A percentile compares a stretch with the other conserved stretches of the same genome.
phyloP scores from a whole-genome alignment of 2,329 filamentous ascomycete genomes.

The Aspergillus caelatus region DNA sequence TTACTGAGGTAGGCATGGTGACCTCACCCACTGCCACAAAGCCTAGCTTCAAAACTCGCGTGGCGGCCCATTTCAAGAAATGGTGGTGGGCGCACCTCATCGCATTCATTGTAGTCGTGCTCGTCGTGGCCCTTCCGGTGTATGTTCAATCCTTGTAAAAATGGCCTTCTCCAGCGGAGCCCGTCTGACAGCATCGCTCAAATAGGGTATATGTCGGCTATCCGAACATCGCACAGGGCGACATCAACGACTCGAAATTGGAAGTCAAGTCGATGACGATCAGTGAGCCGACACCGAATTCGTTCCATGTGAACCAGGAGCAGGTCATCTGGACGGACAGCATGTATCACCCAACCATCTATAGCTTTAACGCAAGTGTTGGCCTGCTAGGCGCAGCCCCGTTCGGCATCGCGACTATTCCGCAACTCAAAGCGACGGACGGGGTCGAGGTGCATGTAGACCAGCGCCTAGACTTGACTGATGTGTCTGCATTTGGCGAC shows the following conservation, averaged over 20 bases:
- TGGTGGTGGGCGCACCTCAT: conserved; percentile 61
- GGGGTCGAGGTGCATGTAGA: conserved; percentile 47
- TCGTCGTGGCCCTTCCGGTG: conserved; percentile 61
- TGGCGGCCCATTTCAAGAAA: conserved; percentile 41
- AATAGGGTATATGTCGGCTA: conserved; percentile 60
- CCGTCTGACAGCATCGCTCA: neutral
- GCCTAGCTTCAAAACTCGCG: conserved; percentile 28
- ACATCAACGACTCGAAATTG: conserved; percentile 56
- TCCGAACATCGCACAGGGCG: conserved; percentile 59
- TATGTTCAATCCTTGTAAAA: conserved; percentile 40
- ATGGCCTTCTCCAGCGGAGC: neutral
- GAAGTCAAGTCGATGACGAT: conserved; percentile 55
- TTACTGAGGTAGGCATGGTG: conserved; percentile 21
- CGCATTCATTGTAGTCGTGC: conserved; percentile 51
- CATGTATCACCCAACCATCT: conserved; percentile 57
- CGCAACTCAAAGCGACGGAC: conserved; percentile 47
- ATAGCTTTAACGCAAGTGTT: conserved; percentile 56
- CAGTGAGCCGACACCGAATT: conserved; percentile 51
- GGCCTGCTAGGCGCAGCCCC: conserved; percentile 47
- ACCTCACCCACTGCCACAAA: conserved; percentile 16
- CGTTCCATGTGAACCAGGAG: conserved; percentile 53
- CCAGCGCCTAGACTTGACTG: conserved; percentile 48
- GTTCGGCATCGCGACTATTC: conserved; percentile 52
- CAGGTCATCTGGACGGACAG: conserved; percentile 53
- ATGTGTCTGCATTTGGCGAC: conserved; percentile 50